phyloP scores from a whole-genome alignment of 2,329 filamentous ascomycete genomes.

The Aspergillus sclerotialis region DNA sequence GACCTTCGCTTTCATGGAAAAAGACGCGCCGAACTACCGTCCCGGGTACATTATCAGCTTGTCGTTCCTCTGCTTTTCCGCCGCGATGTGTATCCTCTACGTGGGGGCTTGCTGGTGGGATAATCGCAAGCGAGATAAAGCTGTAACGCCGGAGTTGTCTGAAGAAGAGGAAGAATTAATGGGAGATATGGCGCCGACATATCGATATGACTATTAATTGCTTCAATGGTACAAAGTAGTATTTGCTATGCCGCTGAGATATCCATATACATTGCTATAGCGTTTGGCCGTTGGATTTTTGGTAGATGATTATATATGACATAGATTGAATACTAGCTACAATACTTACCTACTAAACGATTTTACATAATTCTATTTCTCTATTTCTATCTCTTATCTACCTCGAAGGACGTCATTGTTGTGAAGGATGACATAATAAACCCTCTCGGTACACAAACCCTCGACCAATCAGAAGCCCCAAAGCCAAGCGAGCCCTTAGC shows the following conservation, averaged over 20 bases:
- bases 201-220: conserved; percentile 31
- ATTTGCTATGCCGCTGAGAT: no score
- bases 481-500: conserved; percentile 25
- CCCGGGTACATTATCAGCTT: conserved; percentile 73
- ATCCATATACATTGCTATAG: no score
- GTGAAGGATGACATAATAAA: conserved; percentile 10
- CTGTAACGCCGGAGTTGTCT: conserved; percentile 13
- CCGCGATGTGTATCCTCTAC: conserved; percentile 41
- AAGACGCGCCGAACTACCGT: conserved; percentile 62
- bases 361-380: no score
- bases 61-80: conserved; percentile 63
- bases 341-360: no score
- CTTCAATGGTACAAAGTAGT: background rate
- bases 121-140: conserved; percentile 34
- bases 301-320: no score
- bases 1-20: conserved; percentile 60
- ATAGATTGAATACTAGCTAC: no score
- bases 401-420: no score
- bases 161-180: conserved; percentile 28
- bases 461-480: conserved; percentile 10
- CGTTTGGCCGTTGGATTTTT: no score
- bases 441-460: conserved; percentile 13
- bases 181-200: conserved; percentile 37
- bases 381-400: no score
- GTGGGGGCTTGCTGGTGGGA: conserved; percentile 28